phyloP scores from a whole-genome alignment of 306 rosid genomes.

The Amphicarpaea edgeworthii region DNA sequence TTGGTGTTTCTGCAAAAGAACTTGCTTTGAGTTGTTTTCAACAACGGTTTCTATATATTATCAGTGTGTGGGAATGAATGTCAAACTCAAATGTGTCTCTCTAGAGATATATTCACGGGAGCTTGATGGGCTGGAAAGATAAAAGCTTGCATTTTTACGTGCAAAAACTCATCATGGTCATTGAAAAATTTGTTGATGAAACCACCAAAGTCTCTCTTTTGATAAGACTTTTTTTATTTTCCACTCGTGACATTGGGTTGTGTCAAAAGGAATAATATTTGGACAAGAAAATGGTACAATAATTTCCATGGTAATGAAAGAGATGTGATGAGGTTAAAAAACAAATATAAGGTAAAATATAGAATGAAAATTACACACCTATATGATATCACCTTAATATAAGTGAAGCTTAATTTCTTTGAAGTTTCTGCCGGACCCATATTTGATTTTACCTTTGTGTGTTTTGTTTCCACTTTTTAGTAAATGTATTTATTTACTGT shows the following conservation, averaged over 20 bases:
- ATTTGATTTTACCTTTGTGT: not conserved
- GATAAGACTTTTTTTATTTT: not conserved
- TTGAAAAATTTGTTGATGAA: conserved; percentile 46
- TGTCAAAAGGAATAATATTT: not conserved
- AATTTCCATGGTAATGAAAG: not conserved
- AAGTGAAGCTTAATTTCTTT: conserved; percentile 1
- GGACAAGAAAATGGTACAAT: not conserved
- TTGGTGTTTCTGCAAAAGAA: conserved; percentile 41
- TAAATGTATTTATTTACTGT: conserved; percentile 28
- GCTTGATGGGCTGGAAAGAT: conserved; percentile 42
- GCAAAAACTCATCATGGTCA: conserved; percentile 47
- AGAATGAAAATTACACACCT: too few relatives aligned
- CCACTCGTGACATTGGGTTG: not conserved
- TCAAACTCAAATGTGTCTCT: too few relatives aligned
- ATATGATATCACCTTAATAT: too few relatives aligned
- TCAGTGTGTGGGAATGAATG: conserved; percentile 48
- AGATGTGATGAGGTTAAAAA: not conserved
- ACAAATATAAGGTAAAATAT: not conserved
- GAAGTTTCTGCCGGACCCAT: conserved; percentile 18
- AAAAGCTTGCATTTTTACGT: conserved; percentile 44
- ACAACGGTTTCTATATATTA: conserved; percentile 42
- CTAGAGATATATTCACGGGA: conserved; percentile 38
- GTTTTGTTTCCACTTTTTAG: conserved; percentile 13
- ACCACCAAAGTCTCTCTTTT: not conserved
- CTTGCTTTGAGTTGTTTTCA: conserved; percentile 44